Evolutionary conservation across 1,139 yeast species (phyloP), one percentile per base, ranked within the genome.

Genomic region (Sugiyamaella xylanicola): DNA sequence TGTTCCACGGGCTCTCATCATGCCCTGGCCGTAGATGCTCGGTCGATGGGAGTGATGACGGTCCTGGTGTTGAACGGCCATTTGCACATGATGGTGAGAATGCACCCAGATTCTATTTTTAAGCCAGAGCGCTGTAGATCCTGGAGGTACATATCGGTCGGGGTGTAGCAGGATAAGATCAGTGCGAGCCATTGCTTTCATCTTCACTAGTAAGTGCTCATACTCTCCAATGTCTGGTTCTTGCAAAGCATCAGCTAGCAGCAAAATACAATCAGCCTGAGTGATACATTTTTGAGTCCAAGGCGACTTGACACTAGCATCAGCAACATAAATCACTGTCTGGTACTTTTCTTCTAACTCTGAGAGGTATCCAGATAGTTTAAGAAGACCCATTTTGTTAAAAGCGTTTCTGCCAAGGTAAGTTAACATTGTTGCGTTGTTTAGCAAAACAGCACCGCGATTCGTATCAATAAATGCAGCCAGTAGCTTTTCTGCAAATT

Each of bases 261-360:
- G 62, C 55, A 83, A 77, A 2, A 91, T 63, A 73, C 97, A 92
- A 70, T 93, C 99, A 11, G 97, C 98, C 70, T 92, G 98, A 4
- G 95, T 83, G 49, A 93, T 87, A 70, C 99, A 93, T 0, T 97
- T 89, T 8, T 84, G 81, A 0, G 97, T 90, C 99, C 99, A 93
- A 32, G 85, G 80, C 0, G 97, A 88, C 61, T 84, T 85, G 2
- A 87, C 83, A 0, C 88, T 80, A 0, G 97, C 85, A 65, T 93
- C 98, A 39, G 95, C 93, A 20, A 93, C 84, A 66, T 93, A 93
- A 2, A 93, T 83, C 4, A 93, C 87, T 2, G 92, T 87, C 64
- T 92, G 90, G 68, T 85, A 89, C 60, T 84, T 82, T 65, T 92
- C 98, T 75, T 93, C 99, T 56, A 93, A 77, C 61, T 91, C 95